Base-by-base conservation (phyloP, 345 rosid species). In the Camelina sativa region DNA sequence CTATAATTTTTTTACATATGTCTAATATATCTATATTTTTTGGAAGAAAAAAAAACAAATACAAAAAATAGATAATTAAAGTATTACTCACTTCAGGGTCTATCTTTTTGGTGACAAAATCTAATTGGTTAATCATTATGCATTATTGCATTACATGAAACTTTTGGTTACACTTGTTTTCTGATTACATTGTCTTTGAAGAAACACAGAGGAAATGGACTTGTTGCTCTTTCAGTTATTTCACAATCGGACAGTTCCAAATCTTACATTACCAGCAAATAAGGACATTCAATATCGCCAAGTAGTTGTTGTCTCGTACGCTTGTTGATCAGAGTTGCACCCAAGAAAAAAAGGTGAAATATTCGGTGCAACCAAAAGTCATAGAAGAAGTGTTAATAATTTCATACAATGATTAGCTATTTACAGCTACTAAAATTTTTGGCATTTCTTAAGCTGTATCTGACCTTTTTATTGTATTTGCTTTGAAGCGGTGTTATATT, bases 151-250 rank as follows among this genome's bases (percentile, higher is more conserved):
- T 38, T 63, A 34, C 63, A 47, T 69, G 8, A 44, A 62, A 62
- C 69, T 46, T 55, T 69, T 23, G 55, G 20, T 22, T 61, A 37
- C 46, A 55, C 52, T 54, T 63, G 80, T 55, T 67, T 28, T 66
- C 50, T 47, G 61, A 76, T 70, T 76, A 64, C 37, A 64, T 76
- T 76, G 67, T 76, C 38, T 70, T 76, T 76, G 54, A 76, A 76
- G 80, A 76, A 70, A 76, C 72, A 46, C 54, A 54, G 12, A 73
- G 32, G 43, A 71, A 35, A 68, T 61, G 67, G 65, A 75, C 54
- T 75, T 75, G 25, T 10, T 73, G 71, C 34, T 72, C 54, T 40
- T 62, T 41, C 34, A 40, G 19, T 41, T 52, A 38, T 52, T 51
- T 62, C 76, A 8, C 46, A 28, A 28, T 53, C 62, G 34, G 62